Percentiles rank a stretch among this genome's conserved stretches.
These are phyloP conservation scores for Pneumocystis jirovecii DNA, from an alignment of 1,139 yeast species.

Conservation along the genomic window DNA sequence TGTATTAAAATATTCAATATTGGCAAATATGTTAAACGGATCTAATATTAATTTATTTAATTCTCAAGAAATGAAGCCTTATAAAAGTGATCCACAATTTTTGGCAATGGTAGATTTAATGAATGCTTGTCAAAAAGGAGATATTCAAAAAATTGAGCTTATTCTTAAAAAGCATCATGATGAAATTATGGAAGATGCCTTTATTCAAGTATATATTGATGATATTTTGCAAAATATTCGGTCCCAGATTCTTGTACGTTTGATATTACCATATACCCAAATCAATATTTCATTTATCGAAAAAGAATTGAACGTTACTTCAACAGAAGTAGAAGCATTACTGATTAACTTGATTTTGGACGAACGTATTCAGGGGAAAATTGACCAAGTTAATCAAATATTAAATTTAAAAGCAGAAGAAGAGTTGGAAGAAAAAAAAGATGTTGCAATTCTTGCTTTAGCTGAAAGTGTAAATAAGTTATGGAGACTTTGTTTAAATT, in stretches of 20 bases:
- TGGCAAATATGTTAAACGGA: constrained; percentile 50
- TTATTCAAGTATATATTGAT: constrained; percentile 17
- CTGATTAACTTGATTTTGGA: constrained; percentile 32
- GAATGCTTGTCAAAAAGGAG: constrained; percentile 27
- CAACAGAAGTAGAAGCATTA: constrained; percentile 28
- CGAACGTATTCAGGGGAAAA: constrained; percentile 23
- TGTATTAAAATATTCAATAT: constrained; percentile 45
- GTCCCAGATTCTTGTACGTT: constrained; percentile 24
- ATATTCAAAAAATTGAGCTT: constrained; percentile 26
- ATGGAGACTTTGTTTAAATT: not conserved
- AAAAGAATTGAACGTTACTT: constrained; percentile 17
- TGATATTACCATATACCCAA: constrained; percentile 28
- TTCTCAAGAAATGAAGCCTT: constrained; percentile 34
- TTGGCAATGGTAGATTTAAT: constrained; percentile 26
- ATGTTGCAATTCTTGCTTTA: not conserved
- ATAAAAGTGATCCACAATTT: constrained; percentile 27
- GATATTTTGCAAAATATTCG: constrained; percentile 24
- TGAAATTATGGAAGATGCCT: constrained; percentile 19
- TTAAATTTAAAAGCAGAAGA: not conserved
- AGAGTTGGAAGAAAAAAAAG: not conserved
- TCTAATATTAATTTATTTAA: constrained; percentile 54
- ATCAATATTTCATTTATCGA: constrained; percentile 25
- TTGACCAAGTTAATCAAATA: constrained; percentile 10
- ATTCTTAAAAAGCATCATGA: constrained; percentile 19
- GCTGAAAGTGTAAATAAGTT: not conserved